Conservation (phyloP, 2,329 filamentous ascomycete genomes). For the Cladophialophora carrionii region DNA sequence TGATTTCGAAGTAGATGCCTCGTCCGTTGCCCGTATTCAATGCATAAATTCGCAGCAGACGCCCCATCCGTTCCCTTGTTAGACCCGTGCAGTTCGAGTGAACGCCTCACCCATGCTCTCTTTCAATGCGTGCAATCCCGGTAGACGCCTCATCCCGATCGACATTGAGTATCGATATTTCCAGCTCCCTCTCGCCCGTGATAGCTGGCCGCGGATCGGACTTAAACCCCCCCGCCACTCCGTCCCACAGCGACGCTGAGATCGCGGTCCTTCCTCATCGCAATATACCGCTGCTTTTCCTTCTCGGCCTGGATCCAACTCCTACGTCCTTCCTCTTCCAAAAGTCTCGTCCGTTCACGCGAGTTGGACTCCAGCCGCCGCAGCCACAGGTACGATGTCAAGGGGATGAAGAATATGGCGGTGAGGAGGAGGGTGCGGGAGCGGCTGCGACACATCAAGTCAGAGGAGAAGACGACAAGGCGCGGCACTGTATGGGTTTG, state of each 20-base stretch:
- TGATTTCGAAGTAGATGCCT: too few species aligned
- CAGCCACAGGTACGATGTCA: conserved; percentile 32
- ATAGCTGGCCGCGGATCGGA: not conserved
- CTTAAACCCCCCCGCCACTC: conserved; percentile 34
- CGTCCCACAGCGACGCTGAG: conserved; percentile 32
- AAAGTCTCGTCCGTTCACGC: conserved; percentile 25
- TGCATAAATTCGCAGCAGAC: too few species aligned
- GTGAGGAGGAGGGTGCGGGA: conserved; percentile 30
- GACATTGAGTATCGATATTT: not conserved
- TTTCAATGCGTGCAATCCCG: not conserved
- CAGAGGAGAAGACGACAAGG: not conserved
- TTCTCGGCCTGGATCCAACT: conserved; percentile 34
- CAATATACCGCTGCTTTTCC: conserved; percentile 27
- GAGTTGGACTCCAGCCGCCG: conserved; percentile 29
- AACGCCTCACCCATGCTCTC: not conserved
- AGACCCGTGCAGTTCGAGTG: too few species aligned
- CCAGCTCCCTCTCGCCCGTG: not conserved
- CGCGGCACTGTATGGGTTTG: not conserved
- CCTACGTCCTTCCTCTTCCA: conserved; percentile 33
- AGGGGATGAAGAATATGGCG: conserved; percentile 30
- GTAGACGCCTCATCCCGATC: not conserved
- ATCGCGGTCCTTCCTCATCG: conserved; percentile 19
- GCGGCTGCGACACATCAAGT: conserved; percentile 16
- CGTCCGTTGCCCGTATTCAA: too few species aligned
- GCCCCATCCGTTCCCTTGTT: too few species aligned